phyloP scores from a whole-genome alignment of 2,329 filamentous ascomycete species.

The Fusarium compactum region DNA sequence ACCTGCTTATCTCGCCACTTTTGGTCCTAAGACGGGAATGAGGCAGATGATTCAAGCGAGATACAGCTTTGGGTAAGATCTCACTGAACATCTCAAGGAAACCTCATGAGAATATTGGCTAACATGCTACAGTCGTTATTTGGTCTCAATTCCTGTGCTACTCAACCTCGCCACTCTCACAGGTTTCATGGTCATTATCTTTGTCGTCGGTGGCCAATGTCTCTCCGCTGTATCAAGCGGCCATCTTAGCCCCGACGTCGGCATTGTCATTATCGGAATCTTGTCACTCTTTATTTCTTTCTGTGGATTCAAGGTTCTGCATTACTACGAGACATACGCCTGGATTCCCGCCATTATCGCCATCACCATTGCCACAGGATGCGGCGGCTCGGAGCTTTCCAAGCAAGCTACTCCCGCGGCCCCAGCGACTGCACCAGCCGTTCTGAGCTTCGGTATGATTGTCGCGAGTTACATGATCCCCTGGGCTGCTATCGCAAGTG shows the following conservation, averaged over 20 bases:
- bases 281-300: conserved; percentile 71
- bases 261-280: conserved; percentile 71
- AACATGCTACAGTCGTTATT: conserved; percentile 58
- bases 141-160: conserved; percentile 69
- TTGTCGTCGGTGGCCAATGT: conserved; percentile 70
- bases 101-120: neutral
- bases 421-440: conserved; percentile 58
- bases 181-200: conserved; percentile 73
- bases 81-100: no score
- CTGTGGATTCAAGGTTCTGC: conserved; percentile 68
- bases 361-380: conserved; percentile 66
- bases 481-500: conserved; percentile 69
- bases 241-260: conserved; percentile 63
- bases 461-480: conserved; percentile 74
- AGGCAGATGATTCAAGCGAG: conserved; percentile 74
- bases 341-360: conserved; percentile 68
- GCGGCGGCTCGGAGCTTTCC: conserved; percentile 62
- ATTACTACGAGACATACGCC: conserved; percentile 69
- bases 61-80: conserved; percentile 68
- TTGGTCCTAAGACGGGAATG: conserved; percentile 73
- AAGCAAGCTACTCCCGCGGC: conserved; percentile 59
- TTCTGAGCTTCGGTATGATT: conserved; percentile 70
- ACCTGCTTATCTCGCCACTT: conserved; percentile 68
- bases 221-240: conserved; percentile 65
- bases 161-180: conserved; percentile 72